Base-by-base conservation (phyloP, 2,329 filamentous ascomycete genomes). In the Trichoderma citrinoviride region DNA sequence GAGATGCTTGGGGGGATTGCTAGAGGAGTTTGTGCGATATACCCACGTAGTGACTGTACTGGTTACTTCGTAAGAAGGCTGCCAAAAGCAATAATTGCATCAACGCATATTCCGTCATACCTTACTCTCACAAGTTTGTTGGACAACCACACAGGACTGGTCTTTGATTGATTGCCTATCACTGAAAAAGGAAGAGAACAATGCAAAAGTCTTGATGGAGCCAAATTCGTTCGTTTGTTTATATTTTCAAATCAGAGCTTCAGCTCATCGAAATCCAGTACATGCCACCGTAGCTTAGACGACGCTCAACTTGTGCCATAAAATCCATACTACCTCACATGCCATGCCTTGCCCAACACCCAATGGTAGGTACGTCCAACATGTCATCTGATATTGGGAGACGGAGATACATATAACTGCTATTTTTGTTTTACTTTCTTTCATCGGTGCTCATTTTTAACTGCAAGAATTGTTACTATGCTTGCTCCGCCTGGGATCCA, bases 381-480 rank as follows among this genome's bases (percentile, higher is more conserved):
- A 41, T 44, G 49, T 37, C 33, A 37, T 37, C 12, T 37, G 41
- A 44, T 41, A 41, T 41, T 64, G 44, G 29, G 53, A 44, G 33
- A 57, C 29, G 8, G 37, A 33, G 3, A 19, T 49, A 3, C 50
- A 49, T 56, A n/a, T 47, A 25, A 40, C 21, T 15, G n/a, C 8
- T 43, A 37, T 25, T 63, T 55, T 19, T 29, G n/a, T n/a, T n/a
- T n/a, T n/a, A n/a, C n/a, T 44, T 37, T n/a, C 7, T 46, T 43
- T 61, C 33, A 37, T 14, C 33, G 33, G 14, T 5, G 5, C 14
- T 57, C 3, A 27, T 50, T 50, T 57, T 61, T 50, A 65, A 61
- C 64, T 65, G 56, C 43, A 53, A 49, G 25, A 43, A 49, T 29
- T 55, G 64, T 65, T 57, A 65, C 49, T 61, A 49, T 49, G 41